Evolutionary conservation across 2,329 filamentous ascomycete species (phyloP).

Genomic region (Canariomyces notabilis): DNA sequence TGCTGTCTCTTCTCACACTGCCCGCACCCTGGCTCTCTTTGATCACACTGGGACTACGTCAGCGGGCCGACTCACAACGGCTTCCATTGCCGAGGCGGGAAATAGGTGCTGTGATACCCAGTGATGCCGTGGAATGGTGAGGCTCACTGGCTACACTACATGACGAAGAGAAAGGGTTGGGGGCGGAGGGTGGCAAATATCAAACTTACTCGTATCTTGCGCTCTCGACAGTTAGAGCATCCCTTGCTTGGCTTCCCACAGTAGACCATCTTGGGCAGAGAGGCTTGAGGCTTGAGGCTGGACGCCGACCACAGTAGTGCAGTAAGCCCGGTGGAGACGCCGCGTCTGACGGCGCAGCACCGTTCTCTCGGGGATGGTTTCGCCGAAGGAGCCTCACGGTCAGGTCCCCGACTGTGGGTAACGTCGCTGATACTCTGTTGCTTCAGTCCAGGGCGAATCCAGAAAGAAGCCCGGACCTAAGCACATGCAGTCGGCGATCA

Average conservation of each 20-base stretch:
- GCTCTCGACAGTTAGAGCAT: slow-evolving; percentile 50
- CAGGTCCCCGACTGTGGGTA: slow-evolving; percentile 4
- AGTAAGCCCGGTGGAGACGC: slow-evolving; percentile 6
- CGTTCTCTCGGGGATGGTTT: slow-evolving; percentile 3
- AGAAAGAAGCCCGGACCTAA: not conserved
- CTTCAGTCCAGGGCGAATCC: slow-evolving; percentile 1
- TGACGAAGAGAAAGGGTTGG: no score
- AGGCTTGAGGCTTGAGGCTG: not conserved
- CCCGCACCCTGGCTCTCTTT: slow-evolving; percentile 46
- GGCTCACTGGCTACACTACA: no score
- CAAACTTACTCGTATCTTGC: slow-evolving; percentile 50
- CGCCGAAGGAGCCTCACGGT: slow-evolving; percentile 10
- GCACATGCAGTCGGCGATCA: not conserved
- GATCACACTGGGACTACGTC: slow-evolving; percentile 43
- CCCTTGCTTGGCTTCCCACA: slow-evolving; percentile 54
- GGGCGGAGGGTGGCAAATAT: no score
- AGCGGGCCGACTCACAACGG: slow-evolving; percentile 3
- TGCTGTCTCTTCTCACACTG: slow-evolving; percentile 51
- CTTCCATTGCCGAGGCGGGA: no score
- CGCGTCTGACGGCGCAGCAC: slow-evolving; percentile 15
- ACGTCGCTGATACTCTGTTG: slow-evolving; percentile 5
- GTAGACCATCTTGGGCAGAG: slow-evolving; percentile 45
- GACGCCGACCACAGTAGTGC: slow-evolving; percentile 3
- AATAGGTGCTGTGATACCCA: no score
- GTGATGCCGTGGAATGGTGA: no score